Evolutionary conservation across 768 basidiomycete species (phyloP).

Genomic region (Tylopilus sp.): DNA sequence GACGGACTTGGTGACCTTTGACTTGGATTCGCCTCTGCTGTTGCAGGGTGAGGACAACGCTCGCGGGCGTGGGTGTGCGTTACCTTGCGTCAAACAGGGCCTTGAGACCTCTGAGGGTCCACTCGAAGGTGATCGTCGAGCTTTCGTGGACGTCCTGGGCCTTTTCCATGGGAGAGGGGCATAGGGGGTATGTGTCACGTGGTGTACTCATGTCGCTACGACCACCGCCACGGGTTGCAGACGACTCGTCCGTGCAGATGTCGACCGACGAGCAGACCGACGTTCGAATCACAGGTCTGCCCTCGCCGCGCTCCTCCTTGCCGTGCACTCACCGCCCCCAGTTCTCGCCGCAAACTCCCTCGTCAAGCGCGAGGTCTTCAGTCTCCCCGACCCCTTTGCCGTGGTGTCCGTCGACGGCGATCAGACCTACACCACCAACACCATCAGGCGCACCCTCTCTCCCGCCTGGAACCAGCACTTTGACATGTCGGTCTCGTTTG

Average conservation of each 20-base stretch:
- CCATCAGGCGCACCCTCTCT: conserved; percentile 63
- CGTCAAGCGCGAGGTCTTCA: conserved; percentile 72
- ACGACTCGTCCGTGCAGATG: conserved; percentile 13
- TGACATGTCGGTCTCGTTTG: conserved; percentile 60
- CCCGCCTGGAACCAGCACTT: conserved; percentile 86
- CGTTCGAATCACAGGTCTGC: conserved; percentile 28
- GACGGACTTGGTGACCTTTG: conserved; percentile 71
- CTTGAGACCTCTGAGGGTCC: conserved; percentile 71
- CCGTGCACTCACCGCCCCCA: conserved; percentile 27
- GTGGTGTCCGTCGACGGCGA: conserved; percentile 84
- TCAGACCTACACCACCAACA: conserved; percentile 74
- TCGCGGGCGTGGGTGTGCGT: neutral
- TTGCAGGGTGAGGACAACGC: neutral
- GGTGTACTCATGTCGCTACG: neutral
- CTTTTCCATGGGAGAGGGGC: conserved; percentile 26
- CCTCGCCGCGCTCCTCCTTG: neutral
- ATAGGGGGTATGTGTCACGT: neutral
- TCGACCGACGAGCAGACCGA: conserved; percentile 12
- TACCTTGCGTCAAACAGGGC: conserved; percentile 70
- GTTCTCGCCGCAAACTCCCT: conserved; percentile 77
- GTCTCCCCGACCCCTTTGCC: conserved; percentile 86
- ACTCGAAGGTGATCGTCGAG: conserved; percentile 64
- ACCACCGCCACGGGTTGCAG: neutral
- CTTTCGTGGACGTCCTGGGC: conserved; percentile 46
- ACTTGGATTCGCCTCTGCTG: conserved; percentile 73